These are phyloP conservation scores for Epicoccum sorghinum DNA, from an alignment of 2,329 filamentous ascomycete genomes.

Conservation along the genomic window DNA sequence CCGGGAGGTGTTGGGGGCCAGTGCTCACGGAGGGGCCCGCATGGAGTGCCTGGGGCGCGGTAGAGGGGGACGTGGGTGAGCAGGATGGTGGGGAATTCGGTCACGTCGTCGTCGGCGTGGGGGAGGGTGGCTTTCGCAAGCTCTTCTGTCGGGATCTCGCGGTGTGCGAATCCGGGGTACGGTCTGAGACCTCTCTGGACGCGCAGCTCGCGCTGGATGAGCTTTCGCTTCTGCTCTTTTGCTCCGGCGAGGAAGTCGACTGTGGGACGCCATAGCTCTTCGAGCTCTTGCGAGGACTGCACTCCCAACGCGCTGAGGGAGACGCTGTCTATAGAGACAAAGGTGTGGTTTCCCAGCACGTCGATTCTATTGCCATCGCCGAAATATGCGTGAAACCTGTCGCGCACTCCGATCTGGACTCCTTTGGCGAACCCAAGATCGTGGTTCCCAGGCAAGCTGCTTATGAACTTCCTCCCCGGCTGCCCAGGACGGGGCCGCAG, in stretches of 20 bases:
- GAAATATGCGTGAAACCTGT: slow-evolving; percentile 87
- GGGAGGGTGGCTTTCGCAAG: slow-evolving; percentile 38
- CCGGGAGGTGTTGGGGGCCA: slow-evolving; percentile 71
- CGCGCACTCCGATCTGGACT: slow-evolving; percentile 78
- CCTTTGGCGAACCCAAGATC: slow-evolving; percentile 90
- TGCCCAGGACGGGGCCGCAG: slow-evolving; percentile 62
- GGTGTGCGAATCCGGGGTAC: slow-evolving; percentile 63
- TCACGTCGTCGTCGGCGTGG: slow-evolving; percentile 50
- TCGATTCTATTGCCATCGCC: slow-evolving; percentile 91
- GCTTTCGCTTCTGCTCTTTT: slow-evolving; percentile 68
- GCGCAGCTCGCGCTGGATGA: slow-evolving; percentile 71
- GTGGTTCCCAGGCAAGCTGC: slow-evolving; percentile 91
- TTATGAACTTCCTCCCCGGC: slow-evolving; percentile 76
- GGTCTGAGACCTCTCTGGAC: slow-evolving; percentile 66
- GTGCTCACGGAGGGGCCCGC: slow-evolving; percentile 83
- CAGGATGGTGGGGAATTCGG: slow-evolving; percentile 82
- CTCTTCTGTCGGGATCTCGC: slow-evolving; percentile 63
- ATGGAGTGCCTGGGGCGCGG: slow-evolving; percentile 80
- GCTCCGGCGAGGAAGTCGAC: slow-evolving; percentile 76
- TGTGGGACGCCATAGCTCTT: slow-evolving; percentile 74
- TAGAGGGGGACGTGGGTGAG: slow-evolving; percentile 92
- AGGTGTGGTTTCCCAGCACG: slow-evolving; percentile 91
- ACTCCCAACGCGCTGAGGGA: slow-evolving; percentile 79
- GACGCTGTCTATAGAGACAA: slow-evolving; percentile 88
- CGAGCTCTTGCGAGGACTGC: slow-evolving; percentile 56